Base-by-base conservation (phyloP, 2,329 filamentous ascomycete species). In the Clonostachys rhizophaga region DNA sequence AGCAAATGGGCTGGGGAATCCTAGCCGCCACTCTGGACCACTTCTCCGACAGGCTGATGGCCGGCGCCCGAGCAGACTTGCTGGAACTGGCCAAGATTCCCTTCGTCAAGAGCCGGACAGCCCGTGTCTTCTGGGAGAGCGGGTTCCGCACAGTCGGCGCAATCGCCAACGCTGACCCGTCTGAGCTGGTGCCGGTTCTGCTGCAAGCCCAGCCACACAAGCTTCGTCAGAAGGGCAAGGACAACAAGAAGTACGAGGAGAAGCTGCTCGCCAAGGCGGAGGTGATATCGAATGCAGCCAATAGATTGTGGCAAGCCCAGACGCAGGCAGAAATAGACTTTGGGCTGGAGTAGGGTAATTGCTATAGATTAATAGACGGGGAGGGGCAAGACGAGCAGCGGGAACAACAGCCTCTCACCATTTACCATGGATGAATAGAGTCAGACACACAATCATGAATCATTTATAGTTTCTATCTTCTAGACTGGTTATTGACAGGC, bases 101-200 rank as follows among this genome's bases (percentile, higher is more conserved):
- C 0, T 90, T 85, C 57, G 78, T 91, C 55, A 91, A 91, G 63
- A 89, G 86, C 57, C 80, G 85, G 47, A 91, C 87, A 13, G 87
- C 87, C 59, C 76, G 73, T 46, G 72, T 59, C 30, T 86, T 91
- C 51, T 87, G 86, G 74, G 87, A 91, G 48, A 89, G 86, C 60
- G 87, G 87, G 2, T 86, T 86, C 57, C 84, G 80, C 56, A 84
- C 78, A 20, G 69, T 90, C 30, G 81, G 82, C 35, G 74, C 79
- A 4, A 70, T 91, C 43, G 85, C 87, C 5, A 86, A 86, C 54
- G 84, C 86, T 1, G 78, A 86, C 50, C 76, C 83, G 0, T 75
- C 75, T 50, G 86, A 88, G 52, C 68, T 91, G 20, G 70, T 89
- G 3, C 85, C 86, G 7, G 68, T 91, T n/a, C 68, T 91, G 44